Evolutionary conservation across 352 stramenopile genomes (phyloP).

Genomic region (Sclerospora graminicola): DNA sequence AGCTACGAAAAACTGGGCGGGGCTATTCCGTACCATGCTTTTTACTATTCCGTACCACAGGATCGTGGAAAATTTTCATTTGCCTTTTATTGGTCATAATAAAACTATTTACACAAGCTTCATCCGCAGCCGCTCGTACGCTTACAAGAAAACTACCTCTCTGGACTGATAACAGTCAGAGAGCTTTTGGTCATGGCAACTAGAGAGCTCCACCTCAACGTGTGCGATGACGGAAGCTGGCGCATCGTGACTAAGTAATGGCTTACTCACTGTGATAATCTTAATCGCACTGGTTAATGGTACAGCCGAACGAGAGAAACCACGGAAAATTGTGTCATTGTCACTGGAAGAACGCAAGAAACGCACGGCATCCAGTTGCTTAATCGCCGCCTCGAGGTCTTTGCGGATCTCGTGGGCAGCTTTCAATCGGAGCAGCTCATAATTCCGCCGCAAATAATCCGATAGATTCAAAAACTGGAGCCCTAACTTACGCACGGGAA

Average conservation of each 20-base stretch:
- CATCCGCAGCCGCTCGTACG: conserved; percentile 53
- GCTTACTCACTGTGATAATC: conserved; percentile 82
- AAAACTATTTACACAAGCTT: too few relatives aligned
- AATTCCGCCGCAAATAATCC: conserved; percentile 92
- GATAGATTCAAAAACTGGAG: conserved; percentile 91
- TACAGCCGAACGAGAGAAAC: conserved; percentile 32
- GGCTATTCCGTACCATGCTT: too few relatives aligned
- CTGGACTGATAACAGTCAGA: conserved; percentile 90
- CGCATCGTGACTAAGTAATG: conserved; percentile 78
- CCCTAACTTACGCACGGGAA: conserved; percentile 90
- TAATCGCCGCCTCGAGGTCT: too few relatives aligned
- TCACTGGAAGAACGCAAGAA: too few relatives aligned
- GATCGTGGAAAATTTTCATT: too few relatives aligned
- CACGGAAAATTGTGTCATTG: conserved; percentile 52
- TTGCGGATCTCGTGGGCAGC: conserved; percentile 75
- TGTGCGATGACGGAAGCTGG: too few relatives aligned
- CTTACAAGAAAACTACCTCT: conserved; percentile 93
- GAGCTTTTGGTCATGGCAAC: conserved; percentile 29
- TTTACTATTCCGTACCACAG: too few relatives aligned
- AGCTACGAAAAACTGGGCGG: too few relatives aligned
- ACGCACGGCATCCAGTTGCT: too few relatives aligned
- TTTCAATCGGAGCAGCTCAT: conserved; percentile 87
- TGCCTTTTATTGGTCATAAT: too few relatives aligned
- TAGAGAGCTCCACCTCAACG: too few relatives aligned
- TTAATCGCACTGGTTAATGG: conserved; percentile 28